A percentile compares a stretch with the other conserved stretches of the same genome.
phyloP scores from a whole-genome alignment of 2,329 filamentous ascomycete genomes.

The Calonectria pauciramosa region DNA sequence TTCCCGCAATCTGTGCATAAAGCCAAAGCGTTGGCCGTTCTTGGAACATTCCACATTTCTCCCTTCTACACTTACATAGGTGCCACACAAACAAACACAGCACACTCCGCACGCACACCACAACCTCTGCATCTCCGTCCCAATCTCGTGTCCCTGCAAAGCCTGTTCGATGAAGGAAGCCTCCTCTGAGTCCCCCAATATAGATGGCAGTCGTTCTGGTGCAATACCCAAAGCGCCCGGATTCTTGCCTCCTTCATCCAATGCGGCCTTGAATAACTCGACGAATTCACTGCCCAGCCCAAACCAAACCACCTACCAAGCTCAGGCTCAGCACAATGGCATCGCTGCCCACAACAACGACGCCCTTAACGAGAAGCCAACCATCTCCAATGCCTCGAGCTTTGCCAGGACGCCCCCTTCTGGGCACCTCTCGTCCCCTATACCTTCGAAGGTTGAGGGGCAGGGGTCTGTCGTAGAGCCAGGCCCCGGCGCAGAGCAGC shows the following conservation, averaged over 20 bases:
- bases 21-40: conserved; percentile 11
- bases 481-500: conserved; percentile 33
- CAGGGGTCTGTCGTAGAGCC: conserved; percentile 68
- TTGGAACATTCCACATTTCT: not conserved
- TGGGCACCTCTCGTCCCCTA: conserved; percentile 51
- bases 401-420: conserved; percentile 44
- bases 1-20: conserved; percentile 5
- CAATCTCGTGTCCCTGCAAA: conserved; percentile 26
- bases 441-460: conserved; percentile 66
- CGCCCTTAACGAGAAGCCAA: conserved; percentile 33
- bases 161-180: conserved; percentile 73
- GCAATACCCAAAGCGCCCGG: conserved; percentile 69
- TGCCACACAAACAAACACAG: not conserved
- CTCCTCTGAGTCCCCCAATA: conserved; percentile 66
- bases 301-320: conserved; percentile 20
- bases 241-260: conserved; percentile 44
- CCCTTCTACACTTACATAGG: conserved; percentile 2
- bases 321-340: not conserved
- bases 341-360: conserved; percentile 21
- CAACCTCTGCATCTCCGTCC: not conserved
- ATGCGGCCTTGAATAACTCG: conserved; percentile 37
- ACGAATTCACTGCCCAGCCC: conserved; percentile 18
- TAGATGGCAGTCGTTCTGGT: conserved; percentile 71
- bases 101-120: not conserved
- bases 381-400: conserved; percentile 35